Evolutionary conservation across 2,329 filamentous ascomycete genomes (phyloP), one percentile per base, ranked within the genome.

Genomic region (Sporothrix variecibatus): DNA sequence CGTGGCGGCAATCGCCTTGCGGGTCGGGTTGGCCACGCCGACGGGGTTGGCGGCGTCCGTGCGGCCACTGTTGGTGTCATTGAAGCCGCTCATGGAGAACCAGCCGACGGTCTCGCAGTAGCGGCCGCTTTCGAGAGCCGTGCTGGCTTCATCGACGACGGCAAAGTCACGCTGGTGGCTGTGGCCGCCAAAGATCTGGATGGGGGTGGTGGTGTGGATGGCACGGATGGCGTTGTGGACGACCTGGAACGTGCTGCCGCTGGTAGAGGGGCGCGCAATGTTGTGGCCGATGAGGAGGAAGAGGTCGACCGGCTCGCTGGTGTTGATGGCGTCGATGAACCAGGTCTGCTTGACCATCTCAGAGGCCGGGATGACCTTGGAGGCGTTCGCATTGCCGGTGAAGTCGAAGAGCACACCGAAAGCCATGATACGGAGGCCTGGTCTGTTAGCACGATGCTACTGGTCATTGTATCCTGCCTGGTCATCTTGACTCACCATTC

Each of bases 31-130:
- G 11, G 80, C 77, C 17, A 84, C 82, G 26, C 83, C 83, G 53
- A 75, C 78, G 6, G 83, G 82, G 20, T 82, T 82, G 17, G 77
- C 70, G 40, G 79, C 77, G 9, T 83, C 83, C 5, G 76, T 78
- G 76, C 78, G 84, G 65, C 82, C 83, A 79, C 84, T 86, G 71
- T 84, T 85, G 46, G 80, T 81, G 0, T 81, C 82, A 71, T 86
- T 80, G 76, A 92, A 87, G 20, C 90, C 90, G 69, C 85, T 86
- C 82, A 92, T 87, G n/a, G 89, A 87, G 28, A 91, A 79, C 88
- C 89, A 93, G 31, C 90, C 90, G 0, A 92, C 83, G 1, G 90
- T 92, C 81, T 93, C 90, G 79, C 90, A 92, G 80, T 92, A 92
- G 71, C 89, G 85, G 6, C 89, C 90, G 2, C 89, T 88, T 77